These are phyloP conservation scores for Colletotrichum sp. DNA, from an alignment of 2,329 filamentous ascomycete species.

Conservation along the genomic window DNA sequence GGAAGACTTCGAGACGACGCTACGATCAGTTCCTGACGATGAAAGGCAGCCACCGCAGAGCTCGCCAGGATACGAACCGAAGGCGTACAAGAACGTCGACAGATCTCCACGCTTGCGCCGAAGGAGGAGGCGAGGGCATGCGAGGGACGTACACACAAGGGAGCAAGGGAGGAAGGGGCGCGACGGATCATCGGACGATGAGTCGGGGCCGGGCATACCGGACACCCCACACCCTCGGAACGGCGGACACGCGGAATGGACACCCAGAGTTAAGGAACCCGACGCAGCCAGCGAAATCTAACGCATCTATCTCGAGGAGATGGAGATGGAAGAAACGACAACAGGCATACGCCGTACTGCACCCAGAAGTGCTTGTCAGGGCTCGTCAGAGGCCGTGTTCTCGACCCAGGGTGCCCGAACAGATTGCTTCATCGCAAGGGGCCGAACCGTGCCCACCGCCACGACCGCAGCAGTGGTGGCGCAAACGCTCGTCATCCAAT, in stretches of 20 bases:
- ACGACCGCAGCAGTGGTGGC: constrained; percentile 27
- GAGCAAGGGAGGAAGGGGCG: neutral
- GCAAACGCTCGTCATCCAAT: constrained; percentile 30
- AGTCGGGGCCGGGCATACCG: neutral
- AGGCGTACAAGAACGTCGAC: constrained; percentile 22
- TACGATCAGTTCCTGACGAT: constrained; percentile 23
- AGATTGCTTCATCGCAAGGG: constrained; percentile 31
- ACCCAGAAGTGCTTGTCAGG: constrained; percentile 42
- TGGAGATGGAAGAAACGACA: neutral
- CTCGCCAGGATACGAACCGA: constrained; percentile 20
- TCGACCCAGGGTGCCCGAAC: constrained; percentile 44
- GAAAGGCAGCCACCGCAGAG: constrained; percentile 18
- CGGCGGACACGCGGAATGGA: neutral
- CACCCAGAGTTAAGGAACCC: neutral
- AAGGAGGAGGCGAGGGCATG: neutral
- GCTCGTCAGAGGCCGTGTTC: constrained; percentile 29
- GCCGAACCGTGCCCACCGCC: neutral
- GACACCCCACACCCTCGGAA: neutral
- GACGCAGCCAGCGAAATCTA: constrained; percentile 23
- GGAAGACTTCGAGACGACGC: constrained; percentile 27
- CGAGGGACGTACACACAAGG: neutral
- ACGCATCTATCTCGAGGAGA: constrained; percentile 1
- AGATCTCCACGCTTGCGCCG: constrained; percentile 16
- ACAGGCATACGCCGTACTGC: constrained; percentile 31
- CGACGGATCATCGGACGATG: neutral